phyloP scores from a whole-genome alignment of 495 filamentous ascomycete genomes.

The Corynascus novoguineensis region DNA sequence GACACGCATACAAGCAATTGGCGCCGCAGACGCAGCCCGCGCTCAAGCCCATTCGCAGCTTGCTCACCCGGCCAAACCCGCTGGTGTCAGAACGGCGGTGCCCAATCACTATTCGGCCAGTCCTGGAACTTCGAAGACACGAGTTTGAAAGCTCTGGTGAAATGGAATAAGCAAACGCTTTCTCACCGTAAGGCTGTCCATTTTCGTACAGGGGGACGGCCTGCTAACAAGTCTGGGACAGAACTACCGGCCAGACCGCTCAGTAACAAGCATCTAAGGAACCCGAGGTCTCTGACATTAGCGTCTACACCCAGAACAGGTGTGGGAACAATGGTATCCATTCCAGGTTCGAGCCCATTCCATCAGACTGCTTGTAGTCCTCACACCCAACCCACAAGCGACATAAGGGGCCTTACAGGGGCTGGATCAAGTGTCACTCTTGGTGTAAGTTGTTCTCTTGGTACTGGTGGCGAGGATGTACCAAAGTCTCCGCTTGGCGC shows the following conservation, averaged over 20 bases:
- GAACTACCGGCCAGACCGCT: slow-evolving; percentile 7
- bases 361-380: not conserved
- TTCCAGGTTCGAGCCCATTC: slow-evolving; percentile 2
- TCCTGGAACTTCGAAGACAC: not conserved
- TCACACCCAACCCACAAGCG: not conserved
- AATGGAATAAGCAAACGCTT: slow-evolving; percentile 7
- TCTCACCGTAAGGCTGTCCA: slow-evolving; percentile 5
- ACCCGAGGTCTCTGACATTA: slow-evolving; percentile 2
- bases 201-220: too few species aligned
- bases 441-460: not conserved
- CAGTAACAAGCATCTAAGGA: not conserved
- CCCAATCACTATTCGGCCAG: slow-evolving; percentile 10
- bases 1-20: not conserved
- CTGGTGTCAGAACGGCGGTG: not conserved
- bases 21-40: not conserved
- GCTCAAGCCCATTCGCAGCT: not conserved
- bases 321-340: not conserved
- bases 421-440: not conserved
- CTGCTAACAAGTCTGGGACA: not conserved
- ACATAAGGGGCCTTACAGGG: not conserved
- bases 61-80: not conserved
- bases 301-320: slow-evolving; percentile 4
- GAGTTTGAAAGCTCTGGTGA: not conserved
- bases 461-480: not conserved
- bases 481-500: not conserved